phyloP scores from a whole-genome alignment of 805 yeast genomes.

The Metschnikowia arizonensis region DNA sequence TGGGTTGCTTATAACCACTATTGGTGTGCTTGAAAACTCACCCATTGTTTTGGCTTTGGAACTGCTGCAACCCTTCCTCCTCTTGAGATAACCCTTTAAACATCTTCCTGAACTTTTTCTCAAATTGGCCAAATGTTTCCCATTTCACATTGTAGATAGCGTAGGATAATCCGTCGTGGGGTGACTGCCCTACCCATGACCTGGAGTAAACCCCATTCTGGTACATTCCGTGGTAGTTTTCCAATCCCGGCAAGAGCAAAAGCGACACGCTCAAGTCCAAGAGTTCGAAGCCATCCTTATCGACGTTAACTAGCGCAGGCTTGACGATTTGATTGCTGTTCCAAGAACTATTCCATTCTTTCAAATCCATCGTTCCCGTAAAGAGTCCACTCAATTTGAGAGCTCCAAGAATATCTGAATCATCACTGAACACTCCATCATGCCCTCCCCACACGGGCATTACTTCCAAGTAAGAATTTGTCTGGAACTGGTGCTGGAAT shows the following conservation, averaged over 20 bases:
- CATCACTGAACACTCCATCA: slow-evolving; percentile 88
- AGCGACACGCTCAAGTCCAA: slow-evolving; percentile 55
- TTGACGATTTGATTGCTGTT: slow-evolving; percentile 22
- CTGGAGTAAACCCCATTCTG: slow-evolving; percentile 72
- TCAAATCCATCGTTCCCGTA: slow-evolving; percentile 30
- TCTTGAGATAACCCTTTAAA: slow-evolving; percentile 25
- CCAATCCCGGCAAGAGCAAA: slow-evolving; percentile 63
- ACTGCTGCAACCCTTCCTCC: slow-evolving; percentile 9
- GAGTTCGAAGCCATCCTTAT: slow-evolving; percentile 20
- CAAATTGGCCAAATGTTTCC: slow-evolving; percentile 34
- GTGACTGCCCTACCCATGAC: slow-evolving; percentile 49
- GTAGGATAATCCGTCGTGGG: slow-evolving; percentile 78
- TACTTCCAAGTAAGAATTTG: neutral
- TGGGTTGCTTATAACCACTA: neutral
- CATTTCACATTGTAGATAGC: slow-evolving; percentile 56
- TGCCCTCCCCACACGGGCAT: slow-evolving; percentile 67
- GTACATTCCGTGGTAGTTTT: slow-evolving; percentile 59
- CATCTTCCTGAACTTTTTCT: slow-evolving; percentile 29
- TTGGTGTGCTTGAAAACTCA: slow-evolving; percentile 30
- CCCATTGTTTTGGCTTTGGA: slow-evolving; percentile 20
- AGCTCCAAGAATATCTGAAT: slow-evolving; percentile 75
- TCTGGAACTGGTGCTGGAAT: slow-evolving; percentile 38
- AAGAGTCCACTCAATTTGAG: slow-evolving; percentile 73
- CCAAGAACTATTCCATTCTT: slow-evolving; percentile 34
- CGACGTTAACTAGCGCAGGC: slow-evolving; percentile 17